A percentile compares a stretch with the other conserved stretches of the same genome.
Conservation (phyloP, 2,329 filamentous ascomycete species). For the Cladophialophora bantiana region DNA sequence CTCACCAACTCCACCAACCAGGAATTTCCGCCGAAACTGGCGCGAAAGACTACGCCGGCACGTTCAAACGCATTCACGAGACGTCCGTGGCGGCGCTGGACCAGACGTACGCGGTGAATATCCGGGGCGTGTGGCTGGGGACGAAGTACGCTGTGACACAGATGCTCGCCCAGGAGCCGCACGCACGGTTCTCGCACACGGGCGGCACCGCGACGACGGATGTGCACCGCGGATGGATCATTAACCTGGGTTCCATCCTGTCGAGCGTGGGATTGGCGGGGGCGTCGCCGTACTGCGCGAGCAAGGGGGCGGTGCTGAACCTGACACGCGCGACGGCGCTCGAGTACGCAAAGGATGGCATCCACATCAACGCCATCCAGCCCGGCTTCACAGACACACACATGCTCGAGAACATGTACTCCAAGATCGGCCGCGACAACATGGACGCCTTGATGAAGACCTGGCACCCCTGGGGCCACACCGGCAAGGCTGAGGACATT, state of each 20-base stretch:
- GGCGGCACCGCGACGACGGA: constrained; percentile 17
- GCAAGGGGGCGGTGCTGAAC: constrained; percentile 56
- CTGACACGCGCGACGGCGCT: constrained; percentile 55
- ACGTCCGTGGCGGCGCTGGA: constrained; percentile 25
- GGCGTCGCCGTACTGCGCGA: constrained; percentile 50
- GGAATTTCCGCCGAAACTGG: constrained; percentile 28
- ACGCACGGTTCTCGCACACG: constrained; percentile 14
- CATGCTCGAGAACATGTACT: constrained; percentile 49
- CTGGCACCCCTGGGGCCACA: constrained; percentile 39
- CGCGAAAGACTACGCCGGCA: constrained; percentile 4
- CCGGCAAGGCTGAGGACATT: constrained; percentile 46
- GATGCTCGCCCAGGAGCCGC: constrained; percentile 36
- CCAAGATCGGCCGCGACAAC: constrained; percentile 24
- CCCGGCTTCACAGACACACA: constrained; percentile 50
- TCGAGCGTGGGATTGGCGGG: constrained; percentile 29
- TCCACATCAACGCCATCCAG: constrained; percentile 54
- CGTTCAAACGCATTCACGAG: constrained; percentile 26
- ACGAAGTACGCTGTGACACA: constrained; percentile 45
- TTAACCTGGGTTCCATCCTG: constrained; percentile 32
- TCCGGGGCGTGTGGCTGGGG: constrained; percentile 51
- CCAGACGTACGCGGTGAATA: constrained; percentile 45
- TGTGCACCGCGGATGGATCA: constrained; percentile 55
- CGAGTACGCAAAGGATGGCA: constrained; percentile 52
- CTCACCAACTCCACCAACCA: constrained; percentile 8
- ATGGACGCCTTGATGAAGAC: constrained; percentile 20